Evolutionary conservation across 805 yeast species (phyloP).

Genomic region (Candida schatavii): DNA sequence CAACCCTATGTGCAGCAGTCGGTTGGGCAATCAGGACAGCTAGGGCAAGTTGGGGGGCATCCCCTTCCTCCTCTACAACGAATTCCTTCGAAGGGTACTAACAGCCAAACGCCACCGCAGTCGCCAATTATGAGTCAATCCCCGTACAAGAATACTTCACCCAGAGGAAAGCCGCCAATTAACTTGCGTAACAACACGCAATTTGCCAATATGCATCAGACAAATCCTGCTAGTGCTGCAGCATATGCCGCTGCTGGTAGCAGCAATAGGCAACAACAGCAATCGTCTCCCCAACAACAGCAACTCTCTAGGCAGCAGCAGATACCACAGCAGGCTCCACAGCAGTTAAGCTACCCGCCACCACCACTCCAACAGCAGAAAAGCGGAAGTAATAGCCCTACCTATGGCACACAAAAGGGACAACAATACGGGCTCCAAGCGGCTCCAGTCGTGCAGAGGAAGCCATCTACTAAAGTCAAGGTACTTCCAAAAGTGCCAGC

Average conservation of each 20-base stretch:
- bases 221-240: conserved; percentile 1
- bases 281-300: conserved; percentile 7
- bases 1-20: too few relatives aligned
- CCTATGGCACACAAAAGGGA: conserved; percentile 7
- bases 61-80: neutral
- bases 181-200: conserved; percentile 3
- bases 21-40: too few relatives aligned
- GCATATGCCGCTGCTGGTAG: conserved; percentile 4
- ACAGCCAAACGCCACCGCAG: neutral
- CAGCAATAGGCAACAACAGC: conserved; percentile 5
- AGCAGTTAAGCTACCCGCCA: too few relatives aligned
- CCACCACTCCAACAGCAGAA: conserved; percentile 10
- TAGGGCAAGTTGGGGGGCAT: too few relatives aligned
- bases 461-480: conserved; percentile 2
- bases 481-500: conserved; percentile 8
- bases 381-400: conserved; percentile 8
- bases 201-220: neutral
- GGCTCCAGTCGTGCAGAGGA: neutral
- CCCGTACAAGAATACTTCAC: neutral
- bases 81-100: neutral
- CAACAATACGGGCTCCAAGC: conserved; percentile 9
- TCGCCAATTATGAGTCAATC: neutral
- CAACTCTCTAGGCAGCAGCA: conserved; percentile 9
- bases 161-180: conserved; percentile 3
- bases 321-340: conserved; percentile 8